A percentile compares a stretch with the other conserved stretches of the same genome.
phyloP scores from a whole-genome alignment of 495 filamentous ascomycete species.

The Melanomma pulvis-pyrius region DNA sequence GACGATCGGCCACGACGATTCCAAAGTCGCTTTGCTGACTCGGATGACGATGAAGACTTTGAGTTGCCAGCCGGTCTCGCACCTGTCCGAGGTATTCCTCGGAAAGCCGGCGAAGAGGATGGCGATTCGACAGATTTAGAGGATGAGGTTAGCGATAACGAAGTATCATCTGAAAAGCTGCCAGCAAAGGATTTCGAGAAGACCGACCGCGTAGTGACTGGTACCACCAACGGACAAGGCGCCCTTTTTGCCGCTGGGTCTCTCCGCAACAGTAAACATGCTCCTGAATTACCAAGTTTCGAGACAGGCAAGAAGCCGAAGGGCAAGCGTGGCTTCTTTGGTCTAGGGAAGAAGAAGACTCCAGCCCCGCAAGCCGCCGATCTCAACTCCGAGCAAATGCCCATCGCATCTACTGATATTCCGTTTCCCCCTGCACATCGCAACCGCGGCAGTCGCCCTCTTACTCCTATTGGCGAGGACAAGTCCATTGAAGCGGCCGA shows the following conservation, averaged over 20 bases:
- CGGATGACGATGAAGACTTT: slow-evolving; percentile 66
- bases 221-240: slow-evolving; percentile 26
- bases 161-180: slow-evolving; percentile 17
- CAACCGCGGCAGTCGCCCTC: slow-evolving; percentile 18
- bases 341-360: slow-evolving; percentile 43
- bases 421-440: slow-evolving; percentile 13
- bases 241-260: slow-evolving; percentile 24
- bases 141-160: slow-evolving; percentile 53
- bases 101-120: slow-evolving; percentile 57
- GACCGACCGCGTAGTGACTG: slow-evolving; percentile 16
- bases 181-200: slow-evolving; percentile 39
- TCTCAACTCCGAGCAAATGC: neutral
- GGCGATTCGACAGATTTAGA: slow-evolving; percentile 70
- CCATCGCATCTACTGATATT: slow-evolving; percentile 8
- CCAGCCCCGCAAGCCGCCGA: slow-evolving; percentile 1
- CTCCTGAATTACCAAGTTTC: slow-evolving; percentile 25
- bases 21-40: slow-evolving; percentile 77
- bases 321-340: slow-evolving; percentile 41
- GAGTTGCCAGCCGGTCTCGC: slow-evolving; percentile 46
- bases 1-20: slow-evolving; percentile 54
- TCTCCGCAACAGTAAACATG: slow-evolving; percentile 32
- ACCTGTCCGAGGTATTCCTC: slow-evolving; percentile 68
- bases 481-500: slow-evolving; percentile 14
- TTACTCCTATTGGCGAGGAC: slow-evolving; percentile 36
- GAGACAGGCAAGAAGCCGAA: slow-evolving; percentile 28